These are phyloP conservation scores for Boletus subparvulus DNA, from an alignment of 768 basidiomycete species.

Conservation along the genomic window DNA sequence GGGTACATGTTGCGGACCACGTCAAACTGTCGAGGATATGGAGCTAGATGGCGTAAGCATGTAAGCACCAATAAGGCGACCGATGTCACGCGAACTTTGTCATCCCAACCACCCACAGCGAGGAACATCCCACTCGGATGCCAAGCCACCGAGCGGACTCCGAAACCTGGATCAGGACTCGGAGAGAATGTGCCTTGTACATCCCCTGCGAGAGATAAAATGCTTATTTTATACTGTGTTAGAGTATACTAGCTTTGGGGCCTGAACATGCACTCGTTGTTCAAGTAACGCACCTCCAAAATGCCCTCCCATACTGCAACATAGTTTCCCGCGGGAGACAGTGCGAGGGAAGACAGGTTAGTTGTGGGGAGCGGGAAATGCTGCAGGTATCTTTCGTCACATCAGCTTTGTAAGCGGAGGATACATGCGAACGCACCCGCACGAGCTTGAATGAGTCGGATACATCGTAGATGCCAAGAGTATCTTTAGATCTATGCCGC, in stretches of 20 bases:
- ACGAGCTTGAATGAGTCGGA: slow-evolving; percentile 67
- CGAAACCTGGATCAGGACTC: slow-evolving; percentile 76
- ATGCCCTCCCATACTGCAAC: slow-evolving; percentile 83
- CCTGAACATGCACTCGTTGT: neutral
- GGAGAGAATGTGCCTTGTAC: slow-evolving; percentile 67
- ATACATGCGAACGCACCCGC: slow-evolving; percentile 44
- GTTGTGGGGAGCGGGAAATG: slow-evolving; percentile 81
- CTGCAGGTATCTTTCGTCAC: slow-evolving; percentile 40
- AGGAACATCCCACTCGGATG: slow-evolving; percentile 84
- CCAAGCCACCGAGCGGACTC: slow-evolving; percentile 78
- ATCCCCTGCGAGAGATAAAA: slow-evolving; percentile 66
- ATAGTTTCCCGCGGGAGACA: slow-evolving; percentile 76
- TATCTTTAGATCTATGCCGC: slow-evolving; percentile 87
- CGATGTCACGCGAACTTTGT: slow-evolving; percentile 53
- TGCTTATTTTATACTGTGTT: slow-evolving; percentile 69
- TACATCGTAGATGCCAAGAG: slow-evolving; percentile 80
- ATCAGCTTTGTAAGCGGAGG: slow-evolving; percentile 14
- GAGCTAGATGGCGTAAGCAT: slow-evolving; percentile 44
- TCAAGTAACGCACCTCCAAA: slow-evolving; percentile 60
- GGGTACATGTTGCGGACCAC: slow-evolving; percentile 65
- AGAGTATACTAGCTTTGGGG: neutral
- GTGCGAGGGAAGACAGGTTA: slow-evolving; percentile 64
- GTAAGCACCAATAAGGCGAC: neutral
- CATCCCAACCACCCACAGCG: slow-evolving; percentile 85
- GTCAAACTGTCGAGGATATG: slow-evolving; percentile 72